Base-by-base conservation (phyloP, 768 basidiomycete genomes). In the Artomyces pyxidatus region DNA sequence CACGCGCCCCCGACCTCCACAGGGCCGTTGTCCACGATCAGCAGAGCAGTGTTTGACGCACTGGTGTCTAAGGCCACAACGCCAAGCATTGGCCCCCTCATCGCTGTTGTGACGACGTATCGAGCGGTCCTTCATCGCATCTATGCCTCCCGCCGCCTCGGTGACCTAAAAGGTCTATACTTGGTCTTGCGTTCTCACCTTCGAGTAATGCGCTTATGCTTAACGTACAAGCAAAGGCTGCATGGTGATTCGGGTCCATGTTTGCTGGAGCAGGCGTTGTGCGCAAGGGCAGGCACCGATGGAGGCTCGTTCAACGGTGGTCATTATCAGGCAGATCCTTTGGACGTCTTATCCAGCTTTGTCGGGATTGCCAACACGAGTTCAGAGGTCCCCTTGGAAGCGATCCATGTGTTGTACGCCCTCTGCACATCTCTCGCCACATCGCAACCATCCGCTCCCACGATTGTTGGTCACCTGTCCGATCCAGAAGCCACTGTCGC, bases 61-160 rank as follows among this genome's bases (percentile, higher is more conserved):
- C 73, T 95, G 43, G 69, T 96, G 14, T 74, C 76, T 63, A 81
- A 82, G 54, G 84, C 88, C 1, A 83, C 86, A 6, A 80, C 81
- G 2, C 83, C 88, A 0, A 85, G 86, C 1, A 84, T 95, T 55
- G 83, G 80, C 50, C 92, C 93, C 0, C 70, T 95, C 26, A 74
- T 93, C 42, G 76, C 83, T 0, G 73, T 80, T 27, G 73, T 96
- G 49, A 76, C 80, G 10, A 71, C 77, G 1, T 84, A 81, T 11
- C 71, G 71, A 8, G 74, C 77, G 19, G 68, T 86, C 38, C 68
- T 88, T 23, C 65, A 70, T 32, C 73, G 75, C 37, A 68, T 94
- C 19, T 79, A 82, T 56, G 65, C 70, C 6, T 70, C 83, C 1
- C 75, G 85, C 29, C 77, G 87, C 23, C 77, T 75, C 52, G 77